Conservation (phyloP, 495 filamentous ascomycete genomes). For the Penicillium argentinense region DNA sequence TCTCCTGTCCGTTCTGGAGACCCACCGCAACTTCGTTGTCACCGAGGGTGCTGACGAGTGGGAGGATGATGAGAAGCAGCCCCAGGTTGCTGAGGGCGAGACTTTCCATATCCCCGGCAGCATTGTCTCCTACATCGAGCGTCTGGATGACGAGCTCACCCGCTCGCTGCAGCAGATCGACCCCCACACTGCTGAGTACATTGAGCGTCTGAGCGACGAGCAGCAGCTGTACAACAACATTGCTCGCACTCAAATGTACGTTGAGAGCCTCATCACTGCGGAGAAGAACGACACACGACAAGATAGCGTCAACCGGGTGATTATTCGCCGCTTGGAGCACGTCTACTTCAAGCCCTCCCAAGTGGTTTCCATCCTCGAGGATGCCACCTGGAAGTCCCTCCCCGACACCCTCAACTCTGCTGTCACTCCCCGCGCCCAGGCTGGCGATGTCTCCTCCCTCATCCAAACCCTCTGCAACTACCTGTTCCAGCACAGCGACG, state of each 20-base stretch:
- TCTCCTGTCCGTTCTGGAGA: conserved; percentile 77
- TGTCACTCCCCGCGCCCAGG: conserved; percentile 70
- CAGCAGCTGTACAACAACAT: conserved; percentile 89
- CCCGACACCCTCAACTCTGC: conserved; percentile 68
- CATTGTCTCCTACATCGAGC: conserved; percentile 90
- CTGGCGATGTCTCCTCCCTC: conserved; percentile 65
- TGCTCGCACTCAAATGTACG: conserved; percentile 81
- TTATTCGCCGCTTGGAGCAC: conserved; percentile 93
- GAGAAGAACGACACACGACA: conserved; percentile 71
- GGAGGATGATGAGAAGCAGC: conserved; percentile 97
- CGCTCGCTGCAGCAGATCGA: conserved; percentile 95
- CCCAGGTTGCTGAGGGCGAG: conserved; percentile 66
- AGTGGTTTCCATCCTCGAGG: conserved; percentile 89
- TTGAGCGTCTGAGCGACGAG: conserved; percentile 90
- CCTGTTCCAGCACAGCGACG: conserved; percentile 88
- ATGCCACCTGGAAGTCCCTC: conserved; percentile 85
- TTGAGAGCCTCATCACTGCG: conserved; percentile 72
- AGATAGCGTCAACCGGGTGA: conserved; percentile 82
- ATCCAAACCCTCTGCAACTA: conserved; percentile 91
- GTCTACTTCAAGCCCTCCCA: conserved; percentile 98
- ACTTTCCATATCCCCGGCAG: conserved; percentile 88
- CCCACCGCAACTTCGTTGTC: conserved; percentile 74
- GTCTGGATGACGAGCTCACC: conserved; percentile 96
- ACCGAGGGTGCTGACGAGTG: conserved; percentile 93
- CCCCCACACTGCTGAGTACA: conserved; percentile 97